Percentiles rank a stretch among this genome's conserved stretches.
phyloP scores from a whole-genome alignment of 2,329 filamentous ascomycete species.

The Pseudofabraea citricarpa region DNA sequence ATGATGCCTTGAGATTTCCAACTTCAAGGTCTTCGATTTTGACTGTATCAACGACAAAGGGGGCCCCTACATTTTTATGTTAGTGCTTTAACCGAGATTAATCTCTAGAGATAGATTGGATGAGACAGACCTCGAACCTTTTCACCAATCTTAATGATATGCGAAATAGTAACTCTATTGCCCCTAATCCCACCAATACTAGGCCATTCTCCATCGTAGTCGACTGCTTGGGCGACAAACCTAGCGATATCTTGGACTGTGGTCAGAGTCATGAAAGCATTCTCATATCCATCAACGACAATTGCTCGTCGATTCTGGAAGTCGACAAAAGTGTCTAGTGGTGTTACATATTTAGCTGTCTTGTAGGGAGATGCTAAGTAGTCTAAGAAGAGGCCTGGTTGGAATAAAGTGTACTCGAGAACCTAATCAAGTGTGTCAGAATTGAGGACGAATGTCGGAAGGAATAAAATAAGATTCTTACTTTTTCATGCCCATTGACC shows the following conservation, averaged over 20 bases:
- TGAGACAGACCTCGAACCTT: slow-evolving; percentile 31
- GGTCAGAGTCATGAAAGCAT: slow-evolving; percentile 25
- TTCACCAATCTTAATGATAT: slow-evolving; percentile 29
- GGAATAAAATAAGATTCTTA: slow-evolving; percentile 3
- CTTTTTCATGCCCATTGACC: slow-evolving; percentile 37
- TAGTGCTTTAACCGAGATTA: slow-evolving; percentile 9
- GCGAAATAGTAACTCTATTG: slow-evolving; percentile 10
- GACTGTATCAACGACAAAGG: slow-evolving; percentile 40
- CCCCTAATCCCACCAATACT: slow-evolving; percentile 20
- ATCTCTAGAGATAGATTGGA: neutral
- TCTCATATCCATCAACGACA: slow-evolving; percentile 22
- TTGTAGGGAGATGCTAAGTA: slow-evolving; percentile 39
- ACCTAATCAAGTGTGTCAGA: slow-evolving; percentile 20
- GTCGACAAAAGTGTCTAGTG: slow-evolving; percentile 29
- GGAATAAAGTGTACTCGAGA: slow-evolving; percentile 43
- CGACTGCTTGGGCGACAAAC: slow-evolving; percentile 22
- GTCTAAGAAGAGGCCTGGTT: slow-evolving; percentile 39
- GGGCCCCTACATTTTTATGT: slow-evolving; percentile 20
- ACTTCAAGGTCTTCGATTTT: slow-evolving; percentile 41
- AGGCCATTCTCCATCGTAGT: slow-evolving; percentile 22
- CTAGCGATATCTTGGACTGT: slow-evolving; percentile 34
- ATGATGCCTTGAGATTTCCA: slow-evolving; percentile 35
- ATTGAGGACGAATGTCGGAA: neutral
- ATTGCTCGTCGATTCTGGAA: slow-evolving; percentile 30
- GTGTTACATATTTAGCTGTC: slow-evolving; percentile 29